Evolutionary conservation across 768 basidiomycete species (phyloP).

Genomic region (Leccinum obscurum): DNA sequence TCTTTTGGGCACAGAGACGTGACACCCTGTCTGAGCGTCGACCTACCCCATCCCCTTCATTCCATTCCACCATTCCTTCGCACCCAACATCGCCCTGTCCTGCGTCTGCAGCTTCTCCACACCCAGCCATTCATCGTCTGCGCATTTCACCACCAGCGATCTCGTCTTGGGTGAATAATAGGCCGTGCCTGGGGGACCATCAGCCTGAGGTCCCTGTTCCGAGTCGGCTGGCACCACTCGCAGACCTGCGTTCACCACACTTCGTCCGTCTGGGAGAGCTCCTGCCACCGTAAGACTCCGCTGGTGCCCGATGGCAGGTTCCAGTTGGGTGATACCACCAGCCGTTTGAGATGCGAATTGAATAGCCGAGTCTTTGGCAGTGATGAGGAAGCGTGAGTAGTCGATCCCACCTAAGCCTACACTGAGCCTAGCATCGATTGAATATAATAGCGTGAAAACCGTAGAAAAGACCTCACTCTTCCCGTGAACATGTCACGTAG

Average conservation of each 20-base stretch:
- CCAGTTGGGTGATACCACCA: constrained; percentile 18
- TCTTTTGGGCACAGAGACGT: neutral
- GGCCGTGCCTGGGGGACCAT: constrained; percentile 40
- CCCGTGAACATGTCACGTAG: constrained; percentile 62
- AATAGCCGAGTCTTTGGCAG: constrained; percentile 17
- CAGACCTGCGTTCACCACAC: constrained; percentile 25
- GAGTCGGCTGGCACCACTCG: constrained; percentile 5
- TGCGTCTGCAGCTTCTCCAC: constrained; percentile 63
- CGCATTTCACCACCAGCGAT: constrained; percentile 56
- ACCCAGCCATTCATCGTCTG: constrained; percentile 48
- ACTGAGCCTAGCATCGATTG: constrained; percentile 42
- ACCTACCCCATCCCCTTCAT: constrained; percentile 37
- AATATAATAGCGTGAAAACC: neutral
- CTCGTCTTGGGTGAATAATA: constrained; percentile 40
- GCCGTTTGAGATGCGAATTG: constrained; percentile 25
- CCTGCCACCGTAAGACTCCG: constrained; percentile 22
- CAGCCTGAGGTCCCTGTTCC: neutral
- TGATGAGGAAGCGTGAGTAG: constrained; percentile 47
- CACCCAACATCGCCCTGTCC: constrained; percentile 51
- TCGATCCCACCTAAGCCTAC: constrained; percentile 46
- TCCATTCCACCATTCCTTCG: constrained; percentile 82
- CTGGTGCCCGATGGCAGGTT: constrained; percentile 31
- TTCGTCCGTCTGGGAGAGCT: constrained; percentile 29
- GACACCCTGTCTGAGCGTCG: constrained; percentile 5
- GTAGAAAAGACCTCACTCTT: constrained; percentile 39